A percentile compares a stretch with the other conserved stretches of the same genome.
These are phyloP conservation scores for Biscutella laevigata DNA, from an alignment of 441 rosid species.

Conservation along the genomic window DNA sequence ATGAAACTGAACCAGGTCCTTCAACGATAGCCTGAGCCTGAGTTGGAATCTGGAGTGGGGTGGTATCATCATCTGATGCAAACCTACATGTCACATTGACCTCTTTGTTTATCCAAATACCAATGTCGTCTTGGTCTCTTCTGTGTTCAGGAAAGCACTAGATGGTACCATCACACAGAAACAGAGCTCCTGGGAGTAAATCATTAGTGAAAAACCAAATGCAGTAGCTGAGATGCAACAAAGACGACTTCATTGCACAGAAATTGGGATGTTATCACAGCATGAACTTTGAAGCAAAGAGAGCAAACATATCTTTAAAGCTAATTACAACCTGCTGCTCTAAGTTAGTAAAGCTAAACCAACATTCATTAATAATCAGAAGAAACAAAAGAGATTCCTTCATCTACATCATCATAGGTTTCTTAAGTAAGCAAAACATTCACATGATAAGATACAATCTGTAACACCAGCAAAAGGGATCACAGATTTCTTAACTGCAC, in stretches of 20 bases:
- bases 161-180: slow-evolving; percentile 48
- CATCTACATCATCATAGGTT: too few species aligned
- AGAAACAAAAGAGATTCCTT: neutral
- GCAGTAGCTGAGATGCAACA: slow-evolving; percentile 26
- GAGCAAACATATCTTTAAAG: neutral
- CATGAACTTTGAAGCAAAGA: neutral
- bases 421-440: too few species aligned
- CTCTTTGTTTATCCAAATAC: slow-evolving; percentile 34
- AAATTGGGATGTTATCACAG: neutral
- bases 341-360: neutral
- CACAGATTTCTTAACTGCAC: neutral
- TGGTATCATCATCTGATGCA: slow-evolving; percentile 46
- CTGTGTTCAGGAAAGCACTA: slow-evolving; percentile 62
- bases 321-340: neutral
- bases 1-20: slow-evolving; percentile 45
- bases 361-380: neutral
- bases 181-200: slow-evolving; percentile 88
- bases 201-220: slow-evolving; percentile 73
- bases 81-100: slow-evolving; percentile 33
- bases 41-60: slow-evolving; percentile 39
- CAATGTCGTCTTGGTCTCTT: slow-evolving; percentile 40
- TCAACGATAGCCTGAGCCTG: slow-evolving; percentile 64
- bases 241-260: slow-evolving; percentile 17
- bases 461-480: neutral
- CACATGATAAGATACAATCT: neutral